Evolutionary conservation across 352 stramenopile genomes (phyloP).

Genomic region (Aphanomyces stellatus): DNA sequence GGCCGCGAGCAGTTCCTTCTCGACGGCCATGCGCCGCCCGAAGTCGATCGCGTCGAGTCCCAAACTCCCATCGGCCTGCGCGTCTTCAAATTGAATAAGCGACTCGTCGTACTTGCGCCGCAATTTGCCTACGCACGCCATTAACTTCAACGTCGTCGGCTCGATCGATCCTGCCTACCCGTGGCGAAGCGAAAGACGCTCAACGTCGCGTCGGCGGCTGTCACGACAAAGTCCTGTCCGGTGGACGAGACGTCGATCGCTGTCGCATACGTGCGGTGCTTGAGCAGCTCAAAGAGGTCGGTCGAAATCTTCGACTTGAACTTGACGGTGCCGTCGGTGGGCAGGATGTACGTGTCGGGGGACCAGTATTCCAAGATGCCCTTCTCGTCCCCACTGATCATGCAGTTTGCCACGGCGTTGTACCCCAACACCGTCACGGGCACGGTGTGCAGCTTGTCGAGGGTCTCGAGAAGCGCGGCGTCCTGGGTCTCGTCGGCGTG

Average conservation of each 20-base stretch:
- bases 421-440: slow-evolving; percentile 87
- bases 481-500: slow-evolving; percentile 48
- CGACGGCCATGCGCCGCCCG: slow-evolving; percentile 71
- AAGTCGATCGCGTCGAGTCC: slow-evolving; percentile 86
- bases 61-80: slow-evolving; percentile 55
- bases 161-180: slow-evolving; percentile 2
- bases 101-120: slow-evolving; percentile 86
- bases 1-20: slow-evolving; percentile 62
- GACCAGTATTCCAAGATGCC: slow-evolving; percentile 95
- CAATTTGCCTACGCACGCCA: slow-evolving; percentile 51
- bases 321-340: slow-evolving; percentile 34
- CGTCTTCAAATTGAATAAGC: slow-evolving; percentile 82
- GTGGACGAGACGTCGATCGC: slow-evolving; percentile 59
- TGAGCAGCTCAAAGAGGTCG: slow-evolving; percentile 94
- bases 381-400: slow-evolving; percentile 88
- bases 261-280: slow-evolving; percentile 81
- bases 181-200: slow-evolving; percentile 83
- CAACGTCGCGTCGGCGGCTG: slow-evolving; percentile 81
- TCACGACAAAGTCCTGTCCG: slow-evolving; percentile 80
- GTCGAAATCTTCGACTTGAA: slow-evolving; percentile 96
- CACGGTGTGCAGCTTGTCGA: slow-evolving; percentile 85
- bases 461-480: slow-evolving; percentile 41
- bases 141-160: no score
- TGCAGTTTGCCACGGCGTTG: slow-evolving; percentile 71
- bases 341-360: slow-evolving; percentile 30